Evolutionary conservation across 805 yeast species (phyloP), one percentile per base, ranked within the genome.

Genomic region (Schwanniomyces vanrijiae): DNA sequence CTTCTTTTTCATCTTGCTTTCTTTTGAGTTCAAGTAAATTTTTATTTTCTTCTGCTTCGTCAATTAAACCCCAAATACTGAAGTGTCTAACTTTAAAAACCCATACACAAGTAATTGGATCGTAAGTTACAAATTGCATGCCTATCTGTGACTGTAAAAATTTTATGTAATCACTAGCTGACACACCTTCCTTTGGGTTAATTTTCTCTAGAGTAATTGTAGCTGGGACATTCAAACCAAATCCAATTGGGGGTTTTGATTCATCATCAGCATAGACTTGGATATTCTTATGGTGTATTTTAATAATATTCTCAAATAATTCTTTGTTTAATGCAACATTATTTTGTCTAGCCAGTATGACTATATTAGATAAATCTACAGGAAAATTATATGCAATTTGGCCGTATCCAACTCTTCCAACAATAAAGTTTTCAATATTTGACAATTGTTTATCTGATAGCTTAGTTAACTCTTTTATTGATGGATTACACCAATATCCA

Each of bases 41-140:
- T 7, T 53, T 49, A 10, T 45, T 37, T 18, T 51, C 42, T 3
- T 45, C 52, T 11, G 76, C 82, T 19, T 77, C 82, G 53, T 83
- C 87, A 14, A 85, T 76, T 33, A 94, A 67, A 5, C 98, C 98
- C 97, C 97, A 94, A 5, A 88, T 81, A 69, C 96, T 90, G 59
- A 94, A 94, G 69, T 94, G 99, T 55, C 86, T 83, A 7, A 91
- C 97, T 55, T 75, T 80, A 66, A 89, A 90, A 1, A 85, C 82
- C 90, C 91, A 90, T 4, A 79, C 66, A 29, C 89, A 88, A 4
- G 81, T 79, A 24, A 83, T 74, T 3, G 90, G 90, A 56, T 87
- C 90, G 60, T 84, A 90, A 4, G 90, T 84, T 11, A 91, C 73
- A 60, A 87, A 90, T 51, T 84, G 83, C 84, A 86, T 89, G 5